These are phyloP conservation scores for Acacia pycnantha DNA, from an alignment of 331 rosid species.

Conservation along the genomic window DNA sequence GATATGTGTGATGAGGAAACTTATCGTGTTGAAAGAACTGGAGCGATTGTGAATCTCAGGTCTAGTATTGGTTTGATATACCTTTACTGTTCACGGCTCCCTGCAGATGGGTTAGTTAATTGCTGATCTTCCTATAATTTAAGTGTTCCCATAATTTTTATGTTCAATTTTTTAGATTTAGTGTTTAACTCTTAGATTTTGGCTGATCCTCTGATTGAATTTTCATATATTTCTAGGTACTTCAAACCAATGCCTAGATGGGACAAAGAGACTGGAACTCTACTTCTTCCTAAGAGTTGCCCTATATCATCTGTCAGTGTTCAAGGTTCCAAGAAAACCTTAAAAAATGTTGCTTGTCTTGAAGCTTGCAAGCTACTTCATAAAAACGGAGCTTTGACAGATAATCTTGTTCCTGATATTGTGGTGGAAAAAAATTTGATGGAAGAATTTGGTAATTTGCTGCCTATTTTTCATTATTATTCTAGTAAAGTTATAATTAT, in stretches of 20 bases:
- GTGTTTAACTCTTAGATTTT: not conserved
- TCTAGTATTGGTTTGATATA: conserved; percentile 65
- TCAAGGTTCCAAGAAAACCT: conserved; percentile 42
- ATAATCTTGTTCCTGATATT: conserved; percentile 79
- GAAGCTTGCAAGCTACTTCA: conserved; percentile 94
- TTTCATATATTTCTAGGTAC: conserved; percentile 48
- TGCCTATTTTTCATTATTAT: conserved; percentile 19
- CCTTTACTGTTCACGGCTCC: conserved; percentile 88
- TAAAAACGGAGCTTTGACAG: conserved; percentile 77
- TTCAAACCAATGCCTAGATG: conserved; percentile 85
- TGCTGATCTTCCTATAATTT: conserved; percentile 1
- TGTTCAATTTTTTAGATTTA: not conserved
- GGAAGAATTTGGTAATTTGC: conserved; percentile 54
- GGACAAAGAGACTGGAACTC: conserved; percentile 50
- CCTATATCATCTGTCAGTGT: conserved; percentile 52
- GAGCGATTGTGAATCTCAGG: conserved; percentile 60
- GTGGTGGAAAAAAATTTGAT: conserved; percentile 57
- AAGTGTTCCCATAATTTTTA: not conserved
- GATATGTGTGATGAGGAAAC: conserved; percentile 40
- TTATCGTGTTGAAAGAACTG: conserved; percentile 77
- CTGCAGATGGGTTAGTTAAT: conserved; percentile 69
- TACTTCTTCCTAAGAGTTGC: conserved; percentile 81
- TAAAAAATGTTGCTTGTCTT: conserved; percentile 78
- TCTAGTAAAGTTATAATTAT: conserved; percentile 1
- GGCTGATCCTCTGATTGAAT: not conserved